Evolutionary conservation across 805 yeast genomes (phyloP).

Genomic region (Wickerhamiella dianesei): DNA sequence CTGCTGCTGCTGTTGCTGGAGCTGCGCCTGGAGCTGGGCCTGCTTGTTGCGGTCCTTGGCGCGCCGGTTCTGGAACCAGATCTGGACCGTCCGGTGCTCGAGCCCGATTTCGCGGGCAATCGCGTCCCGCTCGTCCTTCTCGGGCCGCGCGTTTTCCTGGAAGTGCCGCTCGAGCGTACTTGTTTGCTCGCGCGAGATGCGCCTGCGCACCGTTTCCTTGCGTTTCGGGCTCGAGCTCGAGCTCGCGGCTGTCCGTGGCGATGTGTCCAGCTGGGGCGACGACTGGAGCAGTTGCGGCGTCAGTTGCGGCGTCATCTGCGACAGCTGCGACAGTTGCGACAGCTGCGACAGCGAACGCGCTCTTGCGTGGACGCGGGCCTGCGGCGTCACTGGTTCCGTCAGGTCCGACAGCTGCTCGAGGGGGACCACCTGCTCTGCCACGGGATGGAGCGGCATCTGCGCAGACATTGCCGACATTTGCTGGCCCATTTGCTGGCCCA

Average conservation of each 20-base stretch:
- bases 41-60: slow-evolving; percentile 21
- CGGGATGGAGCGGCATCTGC: neutral
- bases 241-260: neutral
- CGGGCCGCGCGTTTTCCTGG: slow-evolving; percentile 61
- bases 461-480: neutral
- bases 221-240: neutral
- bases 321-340: neutral
- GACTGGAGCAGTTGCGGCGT: neutral
- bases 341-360: neutral
- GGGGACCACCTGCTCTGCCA: neutral
- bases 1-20: slow-evolving; percentile 8
- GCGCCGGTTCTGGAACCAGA: slow-evolving; percentile 89
- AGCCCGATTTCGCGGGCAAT: slow-evolving; percentile 60
- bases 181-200: slow-evolving; percentile 24
- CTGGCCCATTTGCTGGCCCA: too few relatives aligned
- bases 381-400: too few relatives aligned
- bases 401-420: too few relatives aligned
- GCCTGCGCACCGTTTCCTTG: slow-evolving; percentile 8
- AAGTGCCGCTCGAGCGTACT: slow-evolving; percentile 57
- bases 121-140: slow-evolving; percentile 52
- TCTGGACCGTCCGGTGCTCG: slow-evolving; percentile 75
- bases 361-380: neutral
- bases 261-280: neutral
- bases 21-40: slow-evolving; percentile 5
- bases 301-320: neutral